phyloP scores from a whole-genome alignment of 148 eudicot genomes.

The Camellia lanceoleosa region DNA sequence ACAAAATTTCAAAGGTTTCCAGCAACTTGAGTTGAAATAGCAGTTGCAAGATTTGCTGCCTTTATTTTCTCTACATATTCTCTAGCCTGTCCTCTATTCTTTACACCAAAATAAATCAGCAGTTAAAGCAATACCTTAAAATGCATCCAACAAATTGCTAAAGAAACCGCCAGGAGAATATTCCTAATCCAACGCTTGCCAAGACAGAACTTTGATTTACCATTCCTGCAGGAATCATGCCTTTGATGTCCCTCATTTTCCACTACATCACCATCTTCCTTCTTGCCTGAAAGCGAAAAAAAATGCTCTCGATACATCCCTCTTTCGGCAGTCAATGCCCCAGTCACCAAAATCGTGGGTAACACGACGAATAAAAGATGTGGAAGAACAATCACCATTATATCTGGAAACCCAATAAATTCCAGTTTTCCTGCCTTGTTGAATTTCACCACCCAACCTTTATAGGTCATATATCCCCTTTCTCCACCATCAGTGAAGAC shows the following conservation, averaged over 20 bases:
- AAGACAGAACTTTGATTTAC: slow-evolving; percentile 15
- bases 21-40: background rate
- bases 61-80: too few species aligned
- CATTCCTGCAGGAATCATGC: slow-evolving; percentile 11
- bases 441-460: slow-evolving; percentile 67
- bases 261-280: slow-evolving; percentile 49
- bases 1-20: too few species aligned
- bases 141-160: slow-evolving; percentile 73
- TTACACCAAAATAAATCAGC: background rate
- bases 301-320: slow-evolving; percentile 46
- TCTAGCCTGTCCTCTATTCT: background rate
- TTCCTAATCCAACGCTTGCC: slow-evolving; percentile 54
- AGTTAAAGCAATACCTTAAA: slow-evolving; percentile 50
- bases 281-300: slow-evolving; percentile 60
- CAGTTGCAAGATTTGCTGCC: background rate
- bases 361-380: slow-evolving; percentile 69
- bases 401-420: slow-evolving; percentile 71
- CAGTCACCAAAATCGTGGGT: slow-evolving; percentile 49
- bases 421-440: slow-evolving; percentile 31
- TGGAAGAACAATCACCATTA: slow-evolving; percentile 80
- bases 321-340: slow-evolving; percentile 60
- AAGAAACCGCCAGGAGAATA: slow-evolving; percentile 43
- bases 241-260: slow-evolving; percentile 16
- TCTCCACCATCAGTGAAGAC: slow-evolving; percentile 61
- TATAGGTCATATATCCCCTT: slow-evolving; percentile 76